These are phyloP conservation scores for Globisporangium cederbergense DNA, from an alignment of 352 stramenopile species.

Conservation along the genomic window DNA sequence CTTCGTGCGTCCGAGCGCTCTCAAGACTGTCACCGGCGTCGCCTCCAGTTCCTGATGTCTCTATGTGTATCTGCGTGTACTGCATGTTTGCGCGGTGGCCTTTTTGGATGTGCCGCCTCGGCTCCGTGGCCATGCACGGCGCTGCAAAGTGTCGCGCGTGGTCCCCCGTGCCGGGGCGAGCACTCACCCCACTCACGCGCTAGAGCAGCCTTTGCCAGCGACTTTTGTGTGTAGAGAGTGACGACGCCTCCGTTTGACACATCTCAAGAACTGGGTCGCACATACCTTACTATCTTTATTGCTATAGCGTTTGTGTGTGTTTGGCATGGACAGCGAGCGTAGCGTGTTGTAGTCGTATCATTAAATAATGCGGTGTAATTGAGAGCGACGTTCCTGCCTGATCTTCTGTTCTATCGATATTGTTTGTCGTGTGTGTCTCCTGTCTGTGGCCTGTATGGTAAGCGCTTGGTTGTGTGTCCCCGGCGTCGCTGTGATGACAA, in stretches of 20 bases:
- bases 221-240: conserved; percentile 83
- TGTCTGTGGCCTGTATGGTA: neutral
- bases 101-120: conserved; percentile 10
- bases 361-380: conserved; percentile 3
- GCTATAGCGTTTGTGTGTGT: neutral
- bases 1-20: neutral
- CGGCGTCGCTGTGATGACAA: too few relatives aligned
- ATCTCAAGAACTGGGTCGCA: conserved; percentile 83
- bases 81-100: conserved; percentile 13
- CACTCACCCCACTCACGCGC: conserved; percentile 31
- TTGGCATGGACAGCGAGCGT: neutral
- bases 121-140: conserved; percentile 13
- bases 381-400: neutral
- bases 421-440: neutral
- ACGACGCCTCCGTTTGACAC: conserved; percentile 44
- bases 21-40: neutral
- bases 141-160: conserved; percentile 28
- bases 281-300: conserved; percentile 21
- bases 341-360: neutral
- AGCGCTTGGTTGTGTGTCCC: neutral
- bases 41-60: neutral
- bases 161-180: conserved; percentile 24
- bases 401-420: neutral
- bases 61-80: neutral
- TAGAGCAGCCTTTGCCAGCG: conserved; percentile 37